phyloP scores from a whole-genome alignment of 148 eudicot species.

The Cornus suecica region DNA sequence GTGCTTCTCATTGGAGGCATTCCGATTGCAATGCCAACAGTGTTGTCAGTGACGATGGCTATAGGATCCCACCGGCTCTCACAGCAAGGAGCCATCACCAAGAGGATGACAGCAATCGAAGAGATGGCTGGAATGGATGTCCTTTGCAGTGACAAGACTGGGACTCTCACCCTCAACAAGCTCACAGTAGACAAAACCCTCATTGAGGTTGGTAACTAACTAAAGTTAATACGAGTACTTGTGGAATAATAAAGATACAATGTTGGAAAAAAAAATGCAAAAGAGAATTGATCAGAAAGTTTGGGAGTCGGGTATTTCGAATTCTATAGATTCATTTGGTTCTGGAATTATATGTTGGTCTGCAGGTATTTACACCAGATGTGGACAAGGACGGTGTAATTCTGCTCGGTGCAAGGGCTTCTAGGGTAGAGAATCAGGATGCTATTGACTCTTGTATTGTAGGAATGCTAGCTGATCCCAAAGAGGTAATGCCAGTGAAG shows the following conservation, averaged over 20 bases:
- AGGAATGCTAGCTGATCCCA: conserved; percentile 83
- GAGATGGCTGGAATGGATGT: conserved; percentile 97
- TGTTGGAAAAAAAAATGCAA: neutral
- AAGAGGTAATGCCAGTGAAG: conserved; percentile 42
- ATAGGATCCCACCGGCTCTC: conserved; percentile 83
- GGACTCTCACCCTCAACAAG: conserved; percentile 81
- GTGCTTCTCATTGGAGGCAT: conserved; percentile 86
- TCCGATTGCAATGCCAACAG: conserved; percentile 91
- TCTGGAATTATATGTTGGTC: neutral
- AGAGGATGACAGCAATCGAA: conserved; percentile 91
- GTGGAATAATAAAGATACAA: no score
- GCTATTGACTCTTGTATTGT: conserved; percentile 92
- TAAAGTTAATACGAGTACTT: neutral
- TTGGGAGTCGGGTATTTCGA: neutral
- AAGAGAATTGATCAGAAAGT: neutral
- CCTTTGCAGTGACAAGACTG: conserved; percentile 89
- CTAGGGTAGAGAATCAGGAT: conserved; percentile 88
- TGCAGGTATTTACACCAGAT: conserved; percentile 47
- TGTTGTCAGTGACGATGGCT: conserved; percentile 84
- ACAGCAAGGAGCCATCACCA: conserved; percentile 80
- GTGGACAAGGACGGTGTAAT: conserved; percentile 47
- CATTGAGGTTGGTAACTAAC: conserved; percentile 48
- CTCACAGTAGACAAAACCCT: conserved; percentile 66
- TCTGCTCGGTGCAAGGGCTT: conserved; percentile 76
- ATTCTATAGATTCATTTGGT: neutral